Evolutionary conservation across 2,329 filamentous ascomycete genomes (phyloP).

Genomic region (Cryphonectria parasitica): DNA sequence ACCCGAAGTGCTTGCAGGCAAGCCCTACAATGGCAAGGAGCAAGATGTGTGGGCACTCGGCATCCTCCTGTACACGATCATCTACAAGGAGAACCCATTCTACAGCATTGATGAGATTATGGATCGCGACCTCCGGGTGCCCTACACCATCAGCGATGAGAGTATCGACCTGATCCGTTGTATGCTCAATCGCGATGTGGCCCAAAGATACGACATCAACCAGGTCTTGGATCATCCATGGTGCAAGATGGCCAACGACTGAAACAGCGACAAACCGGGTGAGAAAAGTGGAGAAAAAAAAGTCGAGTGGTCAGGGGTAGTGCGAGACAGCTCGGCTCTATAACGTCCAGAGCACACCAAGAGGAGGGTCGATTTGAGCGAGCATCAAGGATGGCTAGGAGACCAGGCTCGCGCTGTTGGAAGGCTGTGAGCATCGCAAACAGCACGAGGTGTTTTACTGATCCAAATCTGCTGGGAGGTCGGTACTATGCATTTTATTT

Average conservation of each 20-base stretch:
- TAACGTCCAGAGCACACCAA: not conserved
- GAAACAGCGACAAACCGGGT: not conserved
- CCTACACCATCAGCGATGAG: constrained; percentile 85
- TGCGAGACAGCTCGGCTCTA: not conserved
- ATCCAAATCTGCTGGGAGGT: not conserved
- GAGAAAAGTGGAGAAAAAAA: not conserved
- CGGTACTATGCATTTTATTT: not conserved
- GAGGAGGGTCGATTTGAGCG: not conserved
- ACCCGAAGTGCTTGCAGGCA: constrained; percentile 93
- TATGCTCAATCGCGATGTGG: constrained; percentile 92
- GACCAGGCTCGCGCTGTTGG: not conserved
- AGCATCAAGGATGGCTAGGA: not conserved
- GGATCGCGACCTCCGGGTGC: constrained; percentile 91
- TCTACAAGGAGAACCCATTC: constrained; percentile 99
- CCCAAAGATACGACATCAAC: constrained; percentile 80
- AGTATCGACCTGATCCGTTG: constrained; percentile 88
- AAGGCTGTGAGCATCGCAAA: not conserved
- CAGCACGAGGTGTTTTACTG: not conserved
- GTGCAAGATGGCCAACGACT: constrained; percentile 47
- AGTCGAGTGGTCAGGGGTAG: not conserved
- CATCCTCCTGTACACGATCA: constrained; percentile 95
- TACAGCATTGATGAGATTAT: constrained; percentile 99
- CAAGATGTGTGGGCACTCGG: constrained; percentile 98
- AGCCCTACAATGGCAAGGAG: constrained; percentile 90
- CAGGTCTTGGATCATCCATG: constrained; percentile 90